These are phyloP conservation scores for Pythium folliculosum DNA, from an alignment of 352 stramenopile species.

Conservation along the genomic window DNA sequence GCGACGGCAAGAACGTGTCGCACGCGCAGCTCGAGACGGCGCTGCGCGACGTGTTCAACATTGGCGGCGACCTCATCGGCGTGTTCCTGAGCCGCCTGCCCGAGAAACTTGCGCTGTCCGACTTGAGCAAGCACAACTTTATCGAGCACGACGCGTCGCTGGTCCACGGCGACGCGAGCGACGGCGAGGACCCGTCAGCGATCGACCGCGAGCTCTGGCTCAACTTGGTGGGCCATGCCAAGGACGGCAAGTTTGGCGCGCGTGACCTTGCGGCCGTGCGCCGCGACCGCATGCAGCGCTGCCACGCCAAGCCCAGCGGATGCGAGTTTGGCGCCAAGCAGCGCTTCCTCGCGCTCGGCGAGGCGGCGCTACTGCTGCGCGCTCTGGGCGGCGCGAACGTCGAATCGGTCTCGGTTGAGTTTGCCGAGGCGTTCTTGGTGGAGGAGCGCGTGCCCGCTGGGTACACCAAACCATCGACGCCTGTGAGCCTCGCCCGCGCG, in stretches of 20 bases:
- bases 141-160: constrained; percentile 42
- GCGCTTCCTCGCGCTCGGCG: constrained; percentile 4
- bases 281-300: constrained; percentile 3
- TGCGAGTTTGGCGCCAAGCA: constrained; percentile 15
- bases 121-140: constrained; percentile 29
- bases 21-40: constrained; percentile 13
- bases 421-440: constrained; percentile 27
- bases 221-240: constrained; percentile 27
- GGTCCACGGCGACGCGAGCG: constrained; percentile 38
- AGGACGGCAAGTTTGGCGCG: constrained; percentile 9
- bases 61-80: constrained; percentile 12
- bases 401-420: constrained; percentile 13
- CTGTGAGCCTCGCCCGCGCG: constrained; percentile 4
- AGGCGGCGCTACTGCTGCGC: constrained; percentile 13
- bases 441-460: constrained; percentile 28
- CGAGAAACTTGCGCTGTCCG: constrained; percentile 27
- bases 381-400: constrained; percentile 10
- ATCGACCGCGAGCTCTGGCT: constrained; percentile 20
- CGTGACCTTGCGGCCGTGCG: constrained; percentile 13
- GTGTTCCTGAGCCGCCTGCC: constrained; percentile 19
- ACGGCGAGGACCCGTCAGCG: constrained; percentile 31
- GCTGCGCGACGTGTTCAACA: constrained; percentile 25
- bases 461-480: constrained; percentile 20
- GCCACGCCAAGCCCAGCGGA: constrained; percentile 10
- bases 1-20: constrained; percentile 43